Evolutionary conservation across 1,284 basidiomycete species (phyloP), one percentile per base, ranked within the genome.

Genomic region (Cerrena zonata): DNA sequence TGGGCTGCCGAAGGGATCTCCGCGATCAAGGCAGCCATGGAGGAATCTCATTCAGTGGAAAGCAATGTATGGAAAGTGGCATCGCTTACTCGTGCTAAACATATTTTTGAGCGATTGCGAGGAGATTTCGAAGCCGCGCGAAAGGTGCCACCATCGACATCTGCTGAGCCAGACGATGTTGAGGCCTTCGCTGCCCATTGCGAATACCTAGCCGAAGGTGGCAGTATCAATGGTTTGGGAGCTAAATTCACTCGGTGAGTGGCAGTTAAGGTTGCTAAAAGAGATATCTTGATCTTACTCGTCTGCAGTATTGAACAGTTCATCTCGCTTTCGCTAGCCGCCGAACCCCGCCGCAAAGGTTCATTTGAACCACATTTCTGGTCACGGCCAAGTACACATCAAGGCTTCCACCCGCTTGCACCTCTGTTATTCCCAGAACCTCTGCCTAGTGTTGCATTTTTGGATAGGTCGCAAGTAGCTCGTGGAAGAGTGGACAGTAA

Each of bases 331-430:
- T 91, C 89, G 2, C 66, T 89, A 38, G 81, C 84, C 23, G 80
- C 82, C 13, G 89, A 91, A 60, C 80, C 87, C 12, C 76, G 80
- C 19, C 73, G 80, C 19, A 84, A 77, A 59, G 84, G 86, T 3
- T 67, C 84, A 7, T 89, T 86, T 52, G 85, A 88, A 56, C 84
- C 85, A 0, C 79, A 82, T 55, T 89, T 84, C 65, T 89, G 85
- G 86, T 69, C 74, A 12, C 75, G 76, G 39, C 61, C 71, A 1
- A 60, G 63, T 2, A 66, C 70, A 23, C 68, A 65, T 27, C 72
- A 26, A 5, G 64, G 74, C 2, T 72, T 72, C 52, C 75, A 79
- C 30, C 76, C 78, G 0, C 70, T 89, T 10, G 66, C 82, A 10
- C 86, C 88, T 1, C 72, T 90, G 11, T 68, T 89, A 15, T 90